A percentile compares a stretch with the other conserved stretches of the same genome.
phyloP scores from a whole-genome alignment of 805 yeast genomes.

The Yamadazyma tumulicola region DNA sequence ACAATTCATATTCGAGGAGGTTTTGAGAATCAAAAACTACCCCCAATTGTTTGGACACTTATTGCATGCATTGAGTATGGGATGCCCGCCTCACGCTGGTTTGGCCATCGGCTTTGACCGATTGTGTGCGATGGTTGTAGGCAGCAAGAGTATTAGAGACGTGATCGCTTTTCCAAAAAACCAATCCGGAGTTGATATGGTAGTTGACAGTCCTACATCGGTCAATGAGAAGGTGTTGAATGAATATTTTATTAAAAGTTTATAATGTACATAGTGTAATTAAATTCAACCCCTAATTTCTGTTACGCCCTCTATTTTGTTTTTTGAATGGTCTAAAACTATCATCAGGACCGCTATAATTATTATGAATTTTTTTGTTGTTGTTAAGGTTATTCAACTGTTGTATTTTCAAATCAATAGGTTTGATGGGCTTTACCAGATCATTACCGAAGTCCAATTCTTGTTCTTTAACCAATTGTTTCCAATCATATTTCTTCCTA shows the following conservation, averaged over 20 bases:
- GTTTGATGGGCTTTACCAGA: slow-evolving; percentile 16
- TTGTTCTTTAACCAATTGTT: slow-evolving; percentile 49
- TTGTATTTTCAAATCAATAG: slow-evolving; percentile 42
- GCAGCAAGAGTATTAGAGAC: slow-evolving; percentile 75
- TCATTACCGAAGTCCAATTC: slow-evolving; percentile 27
- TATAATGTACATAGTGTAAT: slow-evolving; percentile 1
- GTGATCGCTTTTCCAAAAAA: slow-evolving; percentile 97
- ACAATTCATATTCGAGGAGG: slow-evolving; percentile 59
- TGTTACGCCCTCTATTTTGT: slow-evolving; percentile 17
- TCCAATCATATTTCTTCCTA: slow-evolving; percentile 83
- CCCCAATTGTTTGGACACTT: slow-evolving; percentile 79
- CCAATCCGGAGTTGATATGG: slow-evolving; percentile 80
- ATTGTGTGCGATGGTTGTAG: slow-evolving; percentile 85
- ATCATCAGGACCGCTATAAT: slow-evolving; percentile 1
- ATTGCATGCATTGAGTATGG: slow-evolving; percentile 73
- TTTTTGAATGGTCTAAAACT: slow-evolving; percentile 3
- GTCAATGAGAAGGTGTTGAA: slow-evolving; percentile 50
- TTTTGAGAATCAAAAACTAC: slow-evolving; percentile 59
- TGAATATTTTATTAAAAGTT: slow-evolving; percentile 43
- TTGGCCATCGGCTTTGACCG: slow-evolving; percentile 94
- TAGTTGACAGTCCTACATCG: slow-evolving; percentile 79
- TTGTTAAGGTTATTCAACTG: slow-evolving; percentile 24
- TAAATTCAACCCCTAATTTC: not conserved
- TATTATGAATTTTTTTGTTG: slow-evolving; percentile 9
- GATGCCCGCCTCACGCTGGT: slow-evolving; percentile 99